phyloP scores from a whole-genome alignment of 2,329 filamentous ascomycete species.

The Xylariaceae sp. region DNA sequence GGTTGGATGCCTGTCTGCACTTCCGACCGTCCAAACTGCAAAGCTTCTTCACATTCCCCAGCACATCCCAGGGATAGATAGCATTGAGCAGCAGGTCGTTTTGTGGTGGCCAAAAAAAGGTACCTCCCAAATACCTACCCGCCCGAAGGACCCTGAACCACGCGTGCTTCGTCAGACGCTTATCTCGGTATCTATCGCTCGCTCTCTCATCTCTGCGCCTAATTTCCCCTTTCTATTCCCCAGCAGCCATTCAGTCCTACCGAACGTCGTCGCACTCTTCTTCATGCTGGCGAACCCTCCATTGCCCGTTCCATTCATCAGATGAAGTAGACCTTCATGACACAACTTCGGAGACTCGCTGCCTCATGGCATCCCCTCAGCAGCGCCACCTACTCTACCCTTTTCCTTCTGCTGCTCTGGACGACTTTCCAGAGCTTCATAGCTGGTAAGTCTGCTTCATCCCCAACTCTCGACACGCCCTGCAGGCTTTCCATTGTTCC shows the following conservation, averaged over 20 bases:
- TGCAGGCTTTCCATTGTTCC: background rate
- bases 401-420: slow-evolving; percentile 19
- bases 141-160: slow-evolving; percentile 18
- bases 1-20: too few relatives aligned
- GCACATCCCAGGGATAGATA: too few relatives aligned
- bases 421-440: slow-evolving; percentile 17
- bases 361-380: slow-evolving; percentile 21
- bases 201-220: background rate
- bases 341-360: slow-evolving; percentile 21
- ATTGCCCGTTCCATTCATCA: slow-evolving; percentile 10
- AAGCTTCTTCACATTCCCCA: too few relatives aligned
- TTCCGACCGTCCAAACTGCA: too few relatives aligned
- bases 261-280: slow-evolving; percentile 9
- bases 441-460: slow-evolving; percentile 8
- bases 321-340: slow-evolving; percentile 22
- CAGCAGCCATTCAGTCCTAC: slow-evolving; percentile 9
- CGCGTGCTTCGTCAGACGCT: slow-evolving; percentile 13
- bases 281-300: slow-evolving; percentile 11
- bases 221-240: slow-evolving; percentile 13
- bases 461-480: background rate
- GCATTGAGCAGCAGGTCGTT: too few relatives aligned
- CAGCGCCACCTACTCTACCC: slow-evolving; percentile 19
- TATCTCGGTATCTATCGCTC: slow-evolving; percentile 9
- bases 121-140: too few relatives aligned
- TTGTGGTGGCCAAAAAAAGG: too few relatives aligned